These are phyloP conservation scores for Mucor sp. DNA, from an alignment of 371 early-diverging fungal species.

Conservation along the genomic window DNA sequence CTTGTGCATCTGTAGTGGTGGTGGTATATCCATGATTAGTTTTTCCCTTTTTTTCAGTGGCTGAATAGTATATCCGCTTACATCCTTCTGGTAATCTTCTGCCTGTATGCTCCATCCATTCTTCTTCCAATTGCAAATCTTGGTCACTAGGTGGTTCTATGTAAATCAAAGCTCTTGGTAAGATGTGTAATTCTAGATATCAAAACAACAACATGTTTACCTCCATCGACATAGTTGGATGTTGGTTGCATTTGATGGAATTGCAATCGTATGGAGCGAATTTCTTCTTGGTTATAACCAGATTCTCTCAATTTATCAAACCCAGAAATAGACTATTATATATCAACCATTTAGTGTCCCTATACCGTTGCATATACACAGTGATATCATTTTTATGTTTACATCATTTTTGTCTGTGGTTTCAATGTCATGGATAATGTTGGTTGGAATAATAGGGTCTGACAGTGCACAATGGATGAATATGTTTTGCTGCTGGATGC, in stretches of 20 bases:
- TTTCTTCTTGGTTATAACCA: slow-evolving; percentile 33
- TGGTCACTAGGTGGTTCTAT: slow-evolving; percentile 12
- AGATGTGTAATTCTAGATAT: too few relatives aligned
- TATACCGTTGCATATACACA: too few relatives aligned
- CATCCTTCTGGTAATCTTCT: slow-evolving; percentile 23
- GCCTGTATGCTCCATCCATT: slow-evolving; percentile 20
- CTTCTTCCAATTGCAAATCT: slow-evolving; percentile 16
- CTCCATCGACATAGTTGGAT: slow-evolving; percentile 21
- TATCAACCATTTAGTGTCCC: neutral
- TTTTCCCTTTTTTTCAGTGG: too few relatives aligned
- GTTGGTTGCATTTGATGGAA: slow-evolving; percentile 20
- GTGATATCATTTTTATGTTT: neutral
- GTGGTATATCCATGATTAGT: too few relatives aligned
- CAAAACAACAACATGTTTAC: slow-evolving; percentile 10
- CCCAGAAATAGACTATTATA: slow-evolving; percentile 9
- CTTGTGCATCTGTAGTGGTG: slow-evolving; percentile 41
- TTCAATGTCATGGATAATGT: neutral
- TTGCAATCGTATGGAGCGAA: slow-evolving; percentile 18
- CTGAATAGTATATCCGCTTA: neutral
- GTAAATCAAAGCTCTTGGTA: too few relatives aligned
- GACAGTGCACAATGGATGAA: slow-evolving; percentile 25
- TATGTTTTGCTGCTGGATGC: neutral
- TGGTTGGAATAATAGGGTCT: slow-evolving; percentile 14
- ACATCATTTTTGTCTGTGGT: neutral
- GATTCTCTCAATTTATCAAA: slow-evolving; percentile 26